These are phyloP conservation scores for Naumovozyma baii DNA, from an alignment of 805 yeast genomes.

Conservation along the genomic window DNA sequence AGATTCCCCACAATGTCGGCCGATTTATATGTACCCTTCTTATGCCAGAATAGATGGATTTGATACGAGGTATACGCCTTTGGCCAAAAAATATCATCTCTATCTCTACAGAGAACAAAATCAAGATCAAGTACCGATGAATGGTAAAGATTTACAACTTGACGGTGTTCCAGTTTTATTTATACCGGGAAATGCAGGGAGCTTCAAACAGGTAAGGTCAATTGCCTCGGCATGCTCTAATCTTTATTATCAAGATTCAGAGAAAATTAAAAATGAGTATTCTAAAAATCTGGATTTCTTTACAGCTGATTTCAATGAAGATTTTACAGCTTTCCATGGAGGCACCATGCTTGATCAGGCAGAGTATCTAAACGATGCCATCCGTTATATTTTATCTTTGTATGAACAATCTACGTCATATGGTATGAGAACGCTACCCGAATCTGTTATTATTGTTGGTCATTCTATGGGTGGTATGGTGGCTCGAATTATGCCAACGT, in stretches of 20 bases:
- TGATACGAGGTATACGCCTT: conserved; percentile 61
- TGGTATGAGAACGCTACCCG: conserved; percentile 32
- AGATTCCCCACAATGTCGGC: conserved; percentile 47
- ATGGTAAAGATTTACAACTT: conserved; percentile 29
- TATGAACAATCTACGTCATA: conserved; percentile 34
- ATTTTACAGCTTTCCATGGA: conserved; percentile 93
- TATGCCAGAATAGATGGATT: conserved; percentile 68
- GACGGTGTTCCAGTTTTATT: conserved; percentile 83
- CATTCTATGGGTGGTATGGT: conserved; percentile 99
- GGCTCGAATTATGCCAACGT: conserved; percentile 70
- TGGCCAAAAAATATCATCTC: conserved; percentile 58
- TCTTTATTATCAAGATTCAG: conserved; percentile 34
- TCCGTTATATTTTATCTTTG: conserved; percentile 60
- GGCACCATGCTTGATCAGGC: conserved; percentile 89
- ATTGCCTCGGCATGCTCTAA: conserved; percentile 77
- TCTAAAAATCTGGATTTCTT: conserved; percentile 65
- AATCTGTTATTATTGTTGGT: conserved; percentile 69
- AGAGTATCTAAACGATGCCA: conserved; percentile 82
- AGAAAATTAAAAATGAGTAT: conserved; percentile 17
- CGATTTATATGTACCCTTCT: conserved; percentile 75
- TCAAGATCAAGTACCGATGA: conserved; percentile 45
- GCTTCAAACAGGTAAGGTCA: conserved; percentile 80
- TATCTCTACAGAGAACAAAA: conserved; percentile 82
- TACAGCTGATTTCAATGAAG: conserved; percentile 90
- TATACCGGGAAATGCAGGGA: conserved; percentile 97